phyloP scores from a whole-genome alignment of 768 basidiomycete species.

The Boletus sp. region DNA sequence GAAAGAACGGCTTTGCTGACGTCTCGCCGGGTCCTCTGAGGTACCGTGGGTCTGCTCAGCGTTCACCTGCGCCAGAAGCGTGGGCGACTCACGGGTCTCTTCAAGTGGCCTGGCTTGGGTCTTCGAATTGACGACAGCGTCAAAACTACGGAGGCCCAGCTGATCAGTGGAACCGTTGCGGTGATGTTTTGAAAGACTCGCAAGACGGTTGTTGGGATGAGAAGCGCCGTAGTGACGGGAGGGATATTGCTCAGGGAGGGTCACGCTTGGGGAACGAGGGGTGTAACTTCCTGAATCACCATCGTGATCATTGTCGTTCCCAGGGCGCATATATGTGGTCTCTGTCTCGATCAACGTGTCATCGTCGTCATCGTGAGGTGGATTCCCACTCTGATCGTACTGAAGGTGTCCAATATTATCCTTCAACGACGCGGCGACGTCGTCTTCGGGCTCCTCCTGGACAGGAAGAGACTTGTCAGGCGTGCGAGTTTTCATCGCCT shows the following conservation, averaged over 20 bases:
- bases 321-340: slow-evolving; percentile 34
- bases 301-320: slow-evolving; percentile 36
- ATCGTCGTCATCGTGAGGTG: slow-evolving; percentile 46
- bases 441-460: slow-evolving; percentile 76
- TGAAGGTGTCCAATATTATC: slow-evolving; percentile 38
- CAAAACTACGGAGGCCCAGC: slow-evolving; percentile 57
- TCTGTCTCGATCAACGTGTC: slow-evolving; percentile 46
- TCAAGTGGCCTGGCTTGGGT: slow-evolving; percentile 27
- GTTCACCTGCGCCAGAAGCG: slow-evolving; percentile 4
- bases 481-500: slow-evolving; percentile 51
- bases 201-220: slow-evolving; percentile 29
- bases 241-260: slow-evolving; percentile 50
- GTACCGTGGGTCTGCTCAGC: slow-evolving; percentile 17
- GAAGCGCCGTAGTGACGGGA: slow-evolving; percentile 32
- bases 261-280: slow-evolving; percentile 63
- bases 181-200: slow-evolving; percentile 46
- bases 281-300: slow-evolving; percentile 60
- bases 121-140: slow-evolving; percentile 54
- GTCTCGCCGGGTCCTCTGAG: slow-evolving; percentile 19
- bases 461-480: slow-evolving; percentile 74
- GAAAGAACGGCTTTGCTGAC: slow-evolving; percentile 20
- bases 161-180: slow-evolving; percentile 63
- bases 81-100: slow-evolving; percentile 30
- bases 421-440: slow-evolving; percentile 39
- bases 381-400: slow-evolving; percentile 36